phyloP scores from a whole-genome alignment of 805 yeast species.

The Myxozyma lipomycoides region DNA sequence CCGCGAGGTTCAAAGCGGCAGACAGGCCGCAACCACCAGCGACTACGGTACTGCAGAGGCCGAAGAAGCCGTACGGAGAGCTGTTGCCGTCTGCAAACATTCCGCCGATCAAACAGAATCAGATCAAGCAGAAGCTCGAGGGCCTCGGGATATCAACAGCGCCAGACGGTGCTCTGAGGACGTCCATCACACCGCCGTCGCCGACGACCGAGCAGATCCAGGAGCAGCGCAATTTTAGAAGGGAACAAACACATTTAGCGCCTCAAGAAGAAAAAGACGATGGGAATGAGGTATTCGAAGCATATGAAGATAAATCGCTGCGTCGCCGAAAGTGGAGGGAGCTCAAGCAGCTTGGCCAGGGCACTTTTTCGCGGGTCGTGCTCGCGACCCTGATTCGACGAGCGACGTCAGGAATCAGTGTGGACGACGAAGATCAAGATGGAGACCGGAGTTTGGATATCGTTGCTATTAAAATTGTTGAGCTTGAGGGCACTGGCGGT shows the following conservation, averaged over 20 bases:
- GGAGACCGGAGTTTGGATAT: slow-evolving; percentile 17
- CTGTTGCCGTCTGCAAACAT: slow-evolving; percentile 14
- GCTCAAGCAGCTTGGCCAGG: slow-evolving; percentile 38
- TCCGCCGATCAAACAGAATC: slow-evolving; percentile 4
- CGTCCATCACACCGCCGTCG: slow-evolving; percentile 14
- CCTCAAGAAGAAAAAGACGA: slow-evolving; percentile 13
- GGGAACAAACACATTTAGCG: slow-evolving; percentile 15
- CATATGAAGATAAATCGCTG: slow-evolving; percentile 31
- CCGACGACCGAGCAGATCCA: slow-evolving; percentile 12
- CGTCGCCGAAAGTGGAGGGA: slow-evolving; percentile 35
- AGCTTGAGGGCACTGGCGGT: slow-evolving; percentile 40
- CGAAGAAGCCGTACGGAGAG: slow-evolving; percentile 14
- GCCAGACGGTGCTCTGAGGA: slow-evolving; percentile 1
- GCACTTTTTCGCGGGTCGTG: slow-evolving; percentile 42
- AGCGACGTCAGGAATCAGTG: slow-evolving; percentile 1
- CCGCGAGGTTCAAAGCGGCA: not conserved
- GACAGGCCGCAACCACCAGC: not conserved
- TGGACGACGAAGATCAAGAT: slow-evolving; percentile 6
- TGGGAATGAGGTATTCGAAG: slow-evolving; percentile 30
- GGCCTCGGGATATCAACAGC: slow-evolving; percentile 9
- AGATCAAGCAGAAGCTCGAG: not conserved
- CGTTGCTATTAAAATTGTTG: slow-evolving; percentile 71
- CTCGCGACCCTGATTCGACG: slow-evolving; percentile 32
- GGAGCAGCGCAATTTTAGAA: slow-evolving; percentile 5
- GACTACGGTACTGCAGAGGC: not conserved